Evolutionary conservation across 2,329 filamentous ascomycete species (phyloP).

Genomic region (Aspergillus unguis): DNA sequence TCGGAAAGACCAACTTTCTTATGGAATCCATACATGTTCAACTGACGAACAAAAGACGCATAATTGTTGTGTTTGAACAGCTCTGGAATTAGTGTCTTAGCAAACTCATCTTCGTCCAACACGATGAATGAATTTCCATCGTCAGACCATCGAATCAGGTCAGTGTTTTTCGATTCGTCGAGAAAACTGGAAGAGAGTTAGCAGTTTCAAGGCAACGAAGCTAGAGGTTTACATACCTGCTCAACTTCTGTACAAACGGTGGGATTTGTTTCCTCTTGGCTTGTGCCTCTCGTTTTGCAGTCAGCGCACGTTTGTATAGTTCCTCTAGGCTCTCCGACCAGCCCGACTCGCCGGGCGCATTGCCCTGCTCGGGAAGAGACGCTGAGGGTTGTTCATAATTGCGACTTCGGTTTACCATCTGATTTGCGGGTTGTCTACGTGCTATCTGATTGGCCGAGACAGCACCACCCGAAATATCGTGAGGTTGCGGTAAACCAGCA

Average conservation of each 20-base stretch:
- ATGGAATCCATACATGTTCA: slow-evolving; percentile 65
- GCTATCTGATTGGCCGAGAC: slow-evolving; percentile 41
- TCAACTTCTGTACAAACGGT: slow-evolving; percentile 95
- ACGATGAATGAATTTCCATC: slow-evolving; percentile 96
- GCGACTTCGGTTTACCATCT: slow-evolving; percentile 37
- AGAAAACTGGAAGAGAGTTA: slow-evolving; percentile 66
- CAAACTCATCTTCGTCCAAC: slow-evolving; percentile 88
- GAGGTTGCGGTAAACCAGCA: slow-evolving; percentile 40
- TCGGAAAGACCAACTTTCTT: slow-evolving; percentile 84
- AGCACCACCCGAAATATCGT: slow-evolving; percentile 52
- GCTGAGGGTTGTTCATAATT: slow-evolving; percentile 38
- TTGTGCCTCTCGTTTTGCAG: slow-evolving; percentile 83
- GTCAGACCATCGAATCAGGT: slow-evolving; percentile 94
- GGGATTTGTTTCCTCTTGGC: slow-evolving; percentile 93
- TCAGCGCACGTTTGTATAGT: slow-evolving; percentile 72
- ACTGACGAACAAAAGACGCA: slow-evolving; percentile 70
- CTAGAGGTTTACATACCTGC: slow-evolving; percentile 67
- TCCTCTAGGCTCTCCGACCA: slow-evolving; percentile 67
- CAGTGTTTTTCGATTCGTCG: slow-evolving; percentile 87
- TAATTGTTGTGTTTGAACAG: slow-evolving; percentile 79
- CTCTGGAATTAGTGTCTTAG: slow-evolving; percentile 68
- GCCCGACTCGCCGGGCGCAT: slow-evolving; percentile 30
- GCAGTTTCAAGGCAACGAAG: neutral
- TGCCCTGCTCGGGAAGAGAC: slow-evolving; percentile 28
- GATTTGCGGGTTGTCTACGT: slow-evolving; percentile 38